Percentiles rank a stretch among this genome's conserved stretches.
These are phyloP conservation scores for Eutrema salsugineum DNA, from an alignment of 441 rosid genomes.

Conservation along the genomic window DNA sequence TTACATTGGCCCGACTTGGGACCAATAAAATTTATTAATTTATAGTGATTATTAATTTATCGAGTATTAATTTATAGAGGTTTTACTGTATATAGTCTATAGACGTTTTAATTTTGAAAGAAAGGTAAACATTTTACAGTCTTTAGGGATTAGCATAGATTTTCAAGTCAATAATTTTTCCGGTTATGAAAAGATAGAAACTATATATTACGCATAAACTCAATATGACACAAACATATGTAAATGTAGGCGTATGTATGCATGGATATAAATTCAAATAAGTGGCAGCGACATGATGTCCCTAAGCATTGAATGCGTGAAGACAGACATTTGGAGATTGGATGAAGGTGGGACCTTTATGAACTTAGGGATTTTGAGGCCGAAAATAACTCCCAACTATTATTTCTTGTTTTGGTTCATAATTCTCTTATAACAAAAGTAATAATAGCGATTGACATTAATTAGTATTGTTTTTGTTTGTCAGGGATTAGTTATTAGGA, in stretches of 20 bases:
- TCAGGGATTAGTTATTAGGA: too few species aligned
- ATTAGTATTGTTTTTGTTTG: too few species aligned
- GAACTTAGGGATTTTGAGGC: not conserved
- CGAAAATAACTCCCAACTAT: not conserved
- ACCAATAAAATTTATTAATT: too few species aligned
- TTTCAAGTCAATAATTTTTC: too few species aligned
- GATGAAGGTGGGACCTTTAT: conserved; percentile 10
- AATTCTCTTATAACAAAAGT: not conserved
- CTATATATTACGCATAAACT: not conserved
- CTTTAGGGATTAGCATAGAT: too few species aligned
- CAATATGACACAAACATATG: not conserved
- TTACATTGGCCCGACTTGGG: too few species aligned
- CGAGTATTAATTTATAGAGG: too few species aligned
- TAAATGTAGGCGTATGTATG: not conserved
- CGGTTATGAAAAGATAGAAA: not conserved
- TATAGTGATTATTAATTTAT: too few species aligned
- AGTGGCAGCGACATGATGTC: conserved; percentile 31
- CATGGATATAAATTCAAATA: conserved; percentile 18
- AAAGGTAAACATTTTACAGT: too few species aligned
- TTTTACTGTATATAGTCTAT: too few species aligned
- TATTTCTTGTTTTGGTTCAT: not conserved
- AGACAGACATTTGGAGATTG: conserved; percentile 21
- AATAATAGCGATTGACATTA: not conserved
- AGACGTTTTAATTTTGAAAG: too few species aligned
- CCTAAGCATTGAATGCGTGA: conserved; percentile 27